These are phyloP conservation scores for Solanum hybrid DNA, from an alignment of 305 asterid genomes.

Conservation along the genomic window DNA sequence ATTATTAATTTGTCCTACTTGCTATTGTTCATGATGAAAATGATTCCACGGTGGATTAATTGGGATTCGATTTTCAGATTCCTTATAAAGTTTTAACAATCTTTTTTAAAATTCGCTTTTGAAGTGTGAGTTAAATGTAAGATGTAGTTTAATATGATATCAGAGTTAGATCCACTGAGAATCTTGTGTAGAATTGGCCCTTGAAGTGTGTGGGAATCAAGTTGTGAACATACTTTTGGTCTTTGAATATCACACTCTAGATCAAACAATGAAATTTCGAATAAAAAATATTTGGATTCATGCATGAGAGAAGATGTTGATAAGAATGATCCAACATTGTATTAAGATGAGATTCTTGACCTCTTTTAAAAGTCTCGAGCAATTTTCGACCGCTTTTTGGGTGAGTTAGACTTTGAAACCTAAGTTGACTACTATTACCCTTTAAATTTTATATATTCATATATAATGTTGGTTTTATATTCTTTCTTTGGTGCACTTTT, in stretches of 20 bases:
- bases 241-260: not conserved
- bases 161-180: not conserved
- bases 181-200: not conserved
- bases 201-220: not conserved
- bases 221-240: not conserved
- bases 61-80: not conserved
- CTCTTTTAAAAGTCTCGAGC: not conserved
- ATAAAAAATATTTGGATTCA: not conserved
- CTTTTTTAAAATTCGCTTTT: not conserved
- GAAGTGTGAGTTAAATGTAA: not conserved
- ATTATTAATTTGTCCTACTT: not conserved
- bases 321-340: not conserved
- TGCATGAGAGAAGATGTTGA: not conserved
- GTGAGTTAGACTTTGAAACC: not conserved
- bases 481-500: not conserved
- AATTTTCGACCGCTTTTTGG: accelerated
- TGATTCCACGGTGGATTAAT: not conserved
- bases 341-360: accelerated
- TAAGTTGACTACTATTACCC: not conserved
- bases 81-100: not conserved
- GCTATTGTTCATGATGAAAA: not conserved
- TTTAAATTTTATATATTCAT: not conserved
- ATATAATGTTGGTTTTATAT: not conserved
- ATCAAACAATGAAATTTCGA: not conserved
- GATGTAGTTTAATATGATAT: not conserved